Conservation (phyloP, 2,329 filamentous ascomycete species). For the Colletotrichum sp. region DNA sequence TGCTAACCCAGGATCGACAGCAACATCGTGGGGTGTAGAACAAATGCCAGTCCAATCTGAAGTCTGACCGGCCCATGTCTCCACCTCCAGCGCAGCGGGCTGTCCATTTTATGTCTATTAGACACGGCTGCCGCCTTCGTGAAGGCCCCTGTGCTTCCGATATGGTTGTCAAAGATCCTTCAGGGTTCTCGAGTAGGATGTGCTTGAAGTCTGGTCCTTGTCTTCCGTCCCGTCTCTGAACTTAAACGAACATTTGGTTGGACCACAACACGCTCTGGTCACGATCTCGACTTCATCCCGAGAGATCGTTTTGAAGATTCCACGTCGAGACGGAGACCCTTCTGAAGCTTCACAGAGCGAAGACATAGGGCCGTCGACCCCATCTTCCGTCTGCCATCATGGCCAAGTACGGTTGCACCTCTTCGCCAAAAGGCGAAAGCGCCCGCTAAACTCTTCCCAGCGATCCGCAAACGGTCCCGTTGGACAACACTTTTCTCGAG, state of each 20-base stretch:
- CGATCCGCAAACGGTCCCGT: conserved; percentile 50
- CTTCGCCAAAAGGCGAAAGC: neutral
- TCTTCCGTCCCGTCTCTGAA: neutral
- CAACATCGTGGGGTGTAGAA: conserved; percentile 37
- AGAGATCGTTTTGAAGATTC: neutral
- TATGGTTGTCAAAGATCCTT: conserved; percentile 9
- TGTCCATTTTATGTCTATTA: conserved; percentile 33
- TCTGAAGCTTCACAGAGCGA: neutral
- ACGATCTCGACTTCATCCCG: neutral
- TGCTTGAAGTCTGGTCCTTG: neutral
- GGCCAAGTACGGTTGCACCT: conserved; percentile 15
- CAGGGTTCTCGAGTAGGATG: neutral
- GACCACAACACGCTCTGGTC: neutral
- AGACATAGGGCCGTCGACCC: neutral
- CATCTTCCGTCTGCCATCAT: neutral
- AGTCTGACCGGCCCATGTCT: conserved; percentile 28
- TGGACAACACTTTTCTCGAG: conserved; percentile 65
- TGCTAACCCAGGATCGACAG: conserved; percentile 34
- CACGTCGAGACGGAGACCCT: neutral
- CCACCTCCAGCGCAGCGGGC: conserved; percentile 30
- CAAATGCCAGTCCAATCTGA: conserved; percentile 31
- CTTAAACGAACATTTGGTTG: neutral
- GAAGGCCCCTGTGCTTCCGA: conserved; percentile 1
- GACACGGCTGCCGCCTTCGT: conserved; percentile 27
- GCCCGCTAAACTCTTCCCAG: conserved; percentile 38